Evolutionary conservation across 352 stramenopile genomes (phyloP).

Genomic region (Phytophthora quininea): DNA sequence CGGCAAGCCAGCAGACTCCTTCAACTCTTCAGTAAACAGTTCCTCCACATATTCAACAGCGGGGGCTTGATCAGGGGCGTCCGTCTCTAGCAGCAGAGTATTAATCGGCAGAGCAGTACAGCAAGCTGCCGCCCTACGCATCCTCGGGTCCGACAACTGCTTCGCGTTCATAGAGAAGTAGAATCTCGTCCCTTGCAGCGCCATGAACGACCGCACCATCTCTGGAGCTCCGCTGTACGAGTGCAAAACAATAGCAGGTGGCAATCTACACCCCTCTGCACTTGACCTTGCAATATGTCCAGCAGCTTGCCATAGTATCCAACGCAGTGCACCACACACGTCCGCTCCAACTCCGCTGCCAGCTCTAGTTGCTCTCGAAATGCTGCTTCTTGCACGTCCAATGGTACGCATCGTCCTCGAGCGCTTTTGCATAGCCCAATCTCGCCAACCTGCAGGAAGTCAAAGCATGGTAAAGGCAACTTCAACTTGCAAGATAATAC

Average conservation of each 20-base stretch:
- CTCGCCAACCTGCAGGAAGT: slow-evolving; percentile 63
- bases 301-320: slow-evolving; percentile 72
- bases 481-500: slow-evolving; percentile 23
- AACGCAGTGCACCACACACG: slow-evolving; percentile 80
- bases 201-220: slow-evolving; percentile 60
- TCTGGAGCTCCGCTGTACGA: slow-evolving; percentile 67
- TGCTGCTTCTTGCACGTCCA: slow-evolving; percentile 46
- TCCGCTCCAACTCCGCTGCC: slow-evolving; percentile 50
- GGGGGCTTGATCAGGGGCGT: slow-evolving; percentile 72
- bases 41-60: slow-evolving; percentile 21
- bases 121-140: slow-evolving; percentile 43
- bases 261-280: too few species aligned
- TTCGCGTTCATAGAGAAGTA: slow-evolving; percentile 84
- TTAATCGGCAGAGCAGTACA: slow-evolving; percentile 52
- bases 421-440: slow-evolving; percentile 81
- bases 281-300: slow-evolving; percentile 43
- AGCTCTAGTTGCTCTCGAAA: slow-evolving; percentile 65
- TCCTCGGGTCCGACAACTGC: slow-evolving; percentile 48
- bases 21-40: slow-evolving; percentile 5
- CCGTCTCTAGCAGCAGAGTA: slow-evolving; percentile 72
- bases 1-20: slow-evolving; percentile 2
- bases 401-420: slow-evolving; percentile 50
- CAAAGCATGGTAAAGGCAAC: slow-evolving; percentile 27
- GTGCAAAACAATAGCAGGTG: slow-evolving; percentile 67
- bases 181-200: slow-evolving; percentile 43